Evolutionary conservation across 2,329 filamentous ascomycete species (phyloP), one percentile per base, ranked within the genome.

Genomic region (Xylariaceae sp.): DNA sequence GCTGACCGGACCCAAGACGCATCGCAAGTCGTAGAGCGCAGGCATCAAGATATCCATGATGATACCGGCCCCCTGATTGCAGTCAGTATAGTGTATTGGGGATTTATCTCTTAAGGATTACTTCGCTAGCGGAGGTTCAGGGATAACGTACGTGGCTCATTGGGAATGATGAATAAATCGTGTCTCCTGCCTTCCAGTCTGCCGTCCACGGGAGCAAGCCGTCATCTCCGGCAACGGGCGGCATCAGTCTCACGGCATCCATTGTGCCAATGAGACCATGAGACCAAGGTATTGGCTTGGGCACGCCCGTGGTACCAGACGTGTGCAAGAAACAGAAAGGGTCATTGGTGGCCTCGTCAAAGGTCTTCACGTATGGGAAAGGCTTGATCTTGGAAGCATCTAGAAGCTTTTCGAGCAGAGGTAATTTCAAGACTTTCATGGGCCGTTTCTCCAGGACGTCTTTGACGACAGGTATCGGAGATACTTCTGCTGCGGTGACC

Each of bases 31-130:
- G 15, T 67, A 71, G 1, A 72, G 57, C 0, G 65, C 59, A 1
- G 70, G 68, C 55, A 72, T 60, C 0, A 72, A 33, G 17, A 72
- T 67, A 47, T 73, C 52, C 68, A 72, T 72, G 14, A 73, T 66
- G 5, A 72, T 66, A 12, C 71, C 71, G 0, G 71, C 70, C 1
- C 67, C 68, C 69, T 69, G 30, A 43, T n/a, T 27, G 10, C 2
- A 11, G 17, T 49, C 14, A 39, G 30, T 18, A 22, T 36, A 15
- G 43, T 41, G 31, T 44, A 18, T 27, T 27, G 27, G n/a, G n/a
- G n/a, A n/a, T 41, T 11, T 22, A 31, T 17, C 2, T 10, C 15
- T 41, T 41, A 7, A 27, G 22, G 19, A 12, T 19, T 41, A 18
- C n/a, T 7, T 12, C 3, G 11, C 6, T 11, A 6, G 35, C 42